These are phyloP conservation scores for Microcyclosporella mali DNA, from an alignment of 2,329 filamentous ascomycete species.

Conservation along the genomic window DNA sequence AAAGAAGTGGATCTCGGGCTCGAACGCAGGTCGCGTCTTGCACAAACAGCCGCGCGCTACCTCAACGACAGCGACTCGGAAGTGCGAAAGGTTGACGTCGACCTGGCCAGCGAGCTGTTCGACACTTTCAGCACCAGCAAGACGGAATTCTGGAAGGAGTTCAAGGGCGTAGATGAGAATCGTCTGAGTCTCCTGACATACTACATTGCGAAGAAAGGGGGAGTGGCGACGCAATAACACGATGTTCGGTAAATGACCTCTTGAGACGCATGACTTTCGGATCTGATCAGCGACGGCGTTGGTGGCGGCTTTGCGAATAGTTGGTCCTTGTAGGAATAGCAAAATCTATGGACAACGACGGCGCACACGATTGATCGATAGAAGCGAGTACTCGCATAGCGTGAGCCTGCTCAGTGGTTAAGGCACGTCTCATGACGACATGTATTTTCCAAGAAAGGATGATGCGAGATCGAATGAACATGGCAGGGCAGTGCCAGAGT, in stretches of 20 bases:
- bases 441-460: too few relatives aligned
- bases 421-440: too few relatives aligned
- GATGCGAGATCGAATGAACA: too few relatives aligned
- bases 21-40: constrained; percentile 19
- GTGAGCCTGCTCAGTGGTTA: too few relatives aligned
- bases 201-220: constrained; percentile 64
- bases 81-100: constrained; percentile 62
- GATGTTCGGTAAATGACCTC: background rate
- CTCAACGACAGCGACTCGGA: constrained; percentile 27
- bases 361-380: too few relatives aligned
- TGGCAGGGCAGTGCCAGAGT: too few relatives aligned
- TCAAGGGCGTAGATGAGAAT: constrained; percentile 59
- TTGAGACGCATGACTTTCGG: too few relatives aligned
- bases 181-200: constrained; percentile 73
- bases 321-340: too few relatives aligned
- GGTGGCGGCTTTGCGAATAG: background rate
- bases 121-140: constrained; percentile 29
- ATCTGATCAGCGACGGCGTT: background rate
- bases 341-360: too few relatives aligned
- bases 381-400: too few relatives aligned
- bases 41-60: constrained; percentile 22
- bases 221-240: constrained; percentile 7
- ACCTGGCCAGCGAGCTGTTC: constrained; percentile 69
- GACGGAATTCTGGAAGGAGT: constrained; percentile 58
- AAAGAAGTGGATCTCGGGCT: constrained; percentile 15